Evolutionary conservation across 352 stramenopile genomes (phyloP).

Genomic region (Globisporangium spiculum): DNA sequence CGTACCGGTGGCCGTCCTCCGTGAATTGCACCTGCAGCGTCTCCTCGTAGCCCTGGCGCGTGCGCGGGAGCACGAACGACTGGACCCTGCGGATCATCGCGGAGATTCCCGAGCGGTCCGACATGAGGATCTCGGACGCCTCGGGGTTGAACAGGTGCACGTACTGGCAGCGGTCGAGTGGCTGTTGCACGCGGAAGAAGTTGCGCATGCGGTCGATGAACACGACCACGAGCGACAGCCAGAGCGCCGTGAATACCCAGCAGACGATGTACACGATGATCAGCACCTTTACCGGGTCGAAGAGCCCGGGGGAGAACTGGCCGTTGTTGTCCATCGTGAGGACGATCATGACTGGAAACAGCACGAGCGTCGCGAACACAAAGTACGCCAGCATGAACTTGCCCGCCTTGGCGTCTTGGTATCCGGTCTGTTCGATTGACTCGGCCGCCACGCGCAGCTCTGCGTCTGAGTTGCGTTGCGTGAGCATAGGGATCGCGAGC

Average conservation of each 20-base stretch:
- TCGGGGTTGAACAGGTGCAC: constrained; percentile 26
- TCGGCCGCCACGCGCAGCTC: constrained; percentile 15
- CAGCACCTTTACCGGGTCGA: constrained; percentile 16
- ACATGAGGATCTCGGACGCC: constrained; percentile 19
- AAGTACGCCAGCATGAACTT: constrained; percentile 15
- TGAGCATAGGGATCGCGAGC: constrained; percentile 18
- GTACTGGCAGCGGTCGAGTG: constrained; percentile 19
- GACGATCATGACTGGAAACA: constrained; percentile 18
- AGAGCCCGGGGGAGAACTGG: constrained; percentile 13
- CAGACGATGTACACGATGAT: constrained; percentile 21
- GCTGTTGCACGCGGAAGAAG: constrained; percentile 20
- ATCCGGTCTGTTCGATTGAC: constrained; percentile 17
- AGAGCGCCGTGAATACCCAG: constrained; percentile 18
- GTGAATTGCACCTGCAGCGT: constrained; percentile 19
- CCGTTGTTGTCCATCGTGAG: constrained; percentile 18
- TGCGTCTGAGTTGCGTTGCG: constrained; percentile 10
- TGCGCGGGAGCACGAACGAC: constrained; percentile 15
- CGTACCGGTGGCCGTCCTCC: constrained; percentile 16
- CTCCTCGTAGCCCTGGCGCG: constrained; percentile 14
- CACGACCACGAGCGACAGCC: constrained; percentile 17
- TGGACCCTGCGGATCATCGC: constrained; percentile 8
- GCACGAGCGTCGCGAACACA: constrained; percentile 12
- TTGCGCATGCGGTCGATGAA: constrained; percentile 19
- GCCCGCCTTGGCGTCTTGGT: constrained; percentile 17
- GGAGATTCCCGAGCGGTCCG: constrained; percentile 12